A percentile compares a stretch with the other conserved stretches of the same genome.
phyloP scores from a whole-genome alignment of 1,284 basidiomycete species.

The Phlebopus sp. region DNA sequence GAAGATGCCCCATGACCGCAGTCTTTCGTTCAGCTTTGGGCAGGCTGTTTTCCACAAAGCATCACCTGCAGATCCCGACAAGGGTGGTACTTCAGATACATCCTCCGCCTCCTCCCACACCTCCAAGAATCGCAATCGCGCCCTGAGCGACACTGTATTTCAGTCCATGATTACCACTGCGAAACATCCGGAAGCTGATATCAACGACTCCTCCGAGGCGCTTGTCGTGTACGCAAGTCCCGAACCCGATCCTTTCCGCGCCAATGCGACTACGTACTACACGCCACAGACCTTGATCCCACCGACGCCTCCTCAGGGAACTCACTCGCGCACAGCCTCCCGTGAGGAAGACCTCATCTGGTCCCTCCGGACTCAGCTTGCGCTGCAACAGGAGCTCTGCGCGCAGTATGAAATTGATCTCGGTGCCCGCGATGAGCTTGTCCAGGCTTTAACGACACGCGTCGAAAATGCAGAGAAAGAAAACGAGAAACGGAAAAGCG shows the following conservation, averaged over 20 bases:
- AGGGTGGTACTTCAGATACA: conserved; percentile 18
- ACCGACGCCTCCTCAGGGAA: conserved; percentile 53
- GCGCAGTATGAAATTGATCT: conserved; percentile 73
- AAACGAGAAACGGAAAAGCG: conserved; percentile 50
- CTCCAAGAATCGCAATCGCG: conserved; percentile 45
- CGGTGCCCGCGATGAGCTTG: conserved; percentile 64
- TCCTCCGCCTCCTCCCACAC: conserved; percentile 19
- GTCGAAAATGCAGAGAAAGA: conserved; percentile 57
- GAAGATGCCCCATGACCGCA: conserved; percentile 41
- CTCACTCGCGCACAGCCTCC: conserved; percentile 58
- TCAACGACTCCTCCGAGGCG: conserved; percentile 51
- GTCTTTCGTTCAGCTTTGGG: conserved; percentile 61
- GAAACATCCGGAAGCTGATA: conserved; percentile 50
- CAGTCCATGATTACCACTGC: conserved; percentile 40
- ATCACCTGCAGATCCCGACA: conserved; percentile 23
- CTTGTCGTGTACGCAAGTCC: conserved; percentile 45
- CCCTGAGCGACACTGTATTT: conserved; percentile 61
- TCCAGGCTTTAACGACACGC: conserved; percentile 55
- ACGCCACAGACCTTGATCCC: conserved; percentile 69
- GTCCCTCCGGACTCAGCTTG: conserved; percentile 67
- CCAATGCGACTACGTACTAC: conserved; percentile 72
- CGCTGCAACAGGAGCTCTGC: conserved; percentile 65
- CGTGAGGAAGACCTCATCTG: conserved; percentile 68
- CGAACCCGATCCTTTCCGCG: conserved; percentile 70
- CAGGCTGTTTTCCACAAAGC: conserved; percentile 50